Evolutionary conservation across 257 asterid species (phyloP), one percentile per base, ranked within the genome.

Genomic region (Solanum clarkiae): DNA sequence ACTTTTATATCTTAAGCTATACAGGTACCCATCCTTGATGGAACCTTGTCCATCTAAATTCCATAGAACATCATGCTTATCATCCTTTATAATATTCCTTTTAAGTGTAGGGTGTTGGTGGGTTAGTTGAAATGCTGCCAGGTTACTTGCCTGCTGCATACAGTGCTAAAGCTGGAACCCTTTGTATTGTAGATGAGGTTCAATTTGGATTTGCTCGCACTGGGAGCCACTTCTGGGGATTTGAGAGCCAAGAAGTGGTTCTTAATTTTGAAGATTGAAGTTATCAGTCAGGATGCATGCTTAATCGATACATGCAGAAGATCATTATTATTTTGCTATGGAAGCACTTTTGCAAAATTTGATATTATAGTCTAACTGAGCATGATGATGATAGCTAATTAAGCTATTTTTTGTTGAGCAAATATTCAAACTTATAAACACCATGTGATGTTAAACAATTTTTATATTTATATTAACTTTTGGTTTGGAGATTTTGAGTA

Each of bases 141-240:
- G 99, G 98, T 80, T 96, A 96, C 86, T 87, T 96, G 89, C 94
- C 97, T 15, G 92, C 97, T 53, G 99, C 93, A 72, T 96, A 95
- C 83, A 90, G 79, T 81, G 89, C 91, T 81, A 95, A 92, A 57
- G 97, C 98, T 0, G 98, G 99, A 11, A 98, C 98, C 26, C 96
- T 96, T 88, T 96, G 97, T 87, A 95, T 96, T 65, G 98, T 97
- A 14, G 99, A 96, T 84, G 99, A 96, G 90, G 98, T 96, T 63
- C 99, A 96, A 84, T 92, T 98, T 0, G 99, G 98, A 53, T 96
- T 96, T 84, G 98, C 93, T 85, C 93, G 99, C n/a, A 95, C 95
- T 0, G 99, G 99, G 22, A 91, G 91, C 91, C 94, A 94, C 84
- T 96, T 95, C 85, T 96, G 99, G 99, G 99, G 98, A 55, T 96